Evolutionary conservation across 2,329 filamentous ascomycete species (phyloP), one percentile per base, ranked within the genome.

Genomic region (Aspergillus sp.): DNA sequence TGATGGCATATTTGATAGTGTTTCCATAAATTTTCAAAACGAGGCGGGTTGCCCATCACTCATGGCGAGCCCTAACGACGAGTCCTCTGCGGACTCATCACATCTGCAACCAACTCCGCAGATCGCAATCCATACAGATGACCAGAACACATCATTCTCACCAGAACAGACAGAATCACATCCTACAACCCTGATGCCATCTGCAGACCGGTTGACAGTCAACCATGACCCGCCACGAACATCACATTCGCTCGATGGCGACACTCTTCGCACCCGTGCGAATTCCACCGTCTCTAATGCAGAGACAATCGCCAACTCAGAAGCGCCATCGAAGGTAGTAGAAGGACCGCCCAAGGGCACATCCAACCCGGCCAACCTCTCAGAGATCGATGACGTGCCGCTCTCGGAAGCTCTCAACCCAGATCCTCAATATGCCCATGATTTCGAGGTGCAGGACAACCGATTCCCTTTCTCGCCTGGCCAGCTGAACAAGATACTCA

Each of bases 401-500:
- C 45, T 75, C 8, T 67, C 69, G 12, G 83, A 88, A 61, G 91
- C 91, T 0, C 77, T 96, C 60, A 85, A 82, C 50, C 90, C 91
- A 0, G 91, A 96, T 69, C 82, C 85, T 39, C 90, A 90, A 6
- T 90, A 87, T 52, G 90, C 93, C 70, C 81, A 77, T 17, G 90
- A 93, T 61, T 96, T 96, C 66, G 67, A 84, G 14, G 87, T 93
- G 11, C 82, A 88, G 6, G 81, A 91, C 71, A 96, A 95, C 71
- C 88, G 89, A 0, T 96, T 96, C 68, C 92, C 91, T 15, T 96
- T 91, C 70, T 86, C 87, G 2, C 74, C 74, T 0, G 92, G 93
- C 14, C 88, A 96, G 69, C 81, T 97, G 62, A 88, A 87, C 67
- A 96, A 96, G 74, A 84, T 96, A 77, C 86, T 93, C 61, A 95